Base-by-base conservation (phyloP, 257 asterid genomes). In the Salvia miltiorrhiza region DNA sequence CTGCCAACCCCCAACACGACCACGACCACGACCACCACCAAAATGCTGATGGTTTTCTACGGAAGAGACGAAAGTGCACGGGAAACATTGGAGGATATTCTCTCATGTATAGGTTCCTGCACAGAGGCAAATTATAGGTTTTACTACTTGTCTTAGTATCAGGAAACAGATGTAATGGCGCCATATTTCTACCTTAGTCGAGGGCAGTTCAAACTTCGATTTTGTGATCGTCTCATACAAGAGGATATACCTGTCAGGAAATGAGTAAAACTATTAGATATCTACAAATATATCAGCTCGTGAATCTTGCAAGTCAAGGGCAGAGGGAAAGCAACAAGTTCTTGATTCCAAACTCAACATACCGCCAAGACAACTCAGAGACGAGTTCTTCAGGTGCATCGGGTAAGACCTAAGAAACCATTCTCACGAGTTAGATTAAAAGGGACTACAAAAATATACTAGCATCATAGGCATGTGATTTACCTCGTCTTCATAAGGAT, bases 281-380 rank as follows among this genome's bases (percentile, higher is more conserved):
- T 2, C 44, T 23, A 66, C 14, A 37, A 8, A 57, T 19, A 47
- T 20, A 35, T 35, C 53, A 47, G 0, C 19, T 10, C 20, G n/a
- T n/a, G n/a, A n/a, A n/a, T n/a, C n/a, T n/a, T n/a, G n/a, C n/a
- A n/a, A n/a, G n/a, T n/a, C n/a, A n/a, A n/a, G n/a, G n/a, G n/a
- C n/a, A n/a, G n/a, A n/a, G n/a, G n/a, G n/a, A n/a, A n/a, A n/a
- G n/a, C n/a, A n/a, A n/a, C n/a, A n/a, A n/a, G n/a, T n/a, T n/a
- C n/a, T n/a, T n/a, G n/a, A n/a, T n/a, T n/a, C 9, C 65, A 64
- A 78, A 33, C 24, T 69, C 68, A 52, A 56, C 71, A 62, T 75
- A 92, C 96, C 96, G 82, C 99, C 99, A 90, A 57, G 97, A 92
- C 61, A 93, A 77, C 81, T 93, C 97, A 70, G 91, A 82, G 35